Conservation (phyloP, 106 monocot genomes). For the Posidonia australis region DNA sequence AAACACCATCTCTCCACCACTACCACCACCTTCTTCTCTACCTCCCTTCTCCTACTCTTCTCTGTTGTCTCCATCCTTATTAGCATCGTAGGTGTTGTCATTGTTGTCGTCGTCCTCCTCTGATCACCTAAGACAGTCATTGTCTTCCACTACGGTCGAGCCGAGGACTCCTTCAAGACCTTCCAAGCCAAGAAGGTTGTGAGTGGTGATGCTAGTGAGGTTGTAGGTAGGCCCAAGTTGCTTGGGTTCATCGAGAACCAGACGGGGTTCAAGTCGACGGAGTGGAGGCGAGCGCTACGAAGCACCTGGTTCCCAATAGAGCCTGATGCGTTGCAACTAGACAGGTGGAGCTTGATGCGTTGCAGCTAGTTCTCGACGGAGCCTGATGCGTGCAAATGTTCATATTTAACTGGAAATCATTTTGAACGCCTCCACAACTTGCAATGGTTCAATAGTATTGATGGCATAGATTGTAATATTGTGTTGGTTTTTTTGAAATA, state of each 20-base stretch:
- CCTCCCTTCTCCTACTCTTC: slow-evolving; percentile 12
- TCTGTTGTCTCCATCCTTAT: slow-evolving; percentile 28
- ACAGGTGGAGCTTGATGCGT: too few relatives aligned
- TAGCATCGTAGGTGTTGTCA: slow-evolving; percentile 22
- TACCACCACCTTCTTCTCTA: background rate
- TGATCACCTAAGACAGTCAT: slow-evolving; percentile 35
- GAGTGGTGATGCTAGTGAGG: slow-evolving; percentile 4
- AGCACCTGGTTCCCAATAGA: slow-evolving; percentile 70
- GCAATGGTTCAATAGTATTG: too few relatives aligned
- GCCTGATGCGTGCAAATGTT: too few relatives aligned
- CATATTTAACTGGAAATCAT: too few relatives aligned
- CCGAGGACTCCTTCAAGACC: slow-evolving; percentile 56
- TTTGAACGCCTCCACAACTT: too few relatives aligned
- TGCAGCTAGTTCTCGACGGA: too few relatives aligned
- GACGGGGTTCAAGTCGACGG: slow-evolving; percentile 44
- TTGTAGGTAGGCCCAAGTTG: slow-evolving; percentile 33
- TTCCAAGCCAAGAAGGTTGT: slow-evolving; percentile 23
- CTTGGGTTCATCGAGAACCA: slow-evolving; percentile 70
- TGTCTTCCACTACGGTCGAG: slow-evolving; percentile 64
- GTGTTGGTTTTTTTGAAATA: too few relatives aligned
- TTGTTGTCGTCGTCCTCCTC: slow-evolving; percentile 23
- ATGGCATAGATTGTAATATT: too few relatives aligned
- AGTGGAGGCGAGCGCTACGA: slow-evolving; percentile 45
- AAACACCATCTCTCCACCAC: slow-evolving; percentile 7
- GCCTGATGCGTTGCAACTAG: slow-evolving; percentile 50